A percentile compares a stretch with the other conserved stretches of the same genome.
Conservation (phyloP, 495 filamentous ascomycete genomes). For the Hypoxylon rickii region DNA sequence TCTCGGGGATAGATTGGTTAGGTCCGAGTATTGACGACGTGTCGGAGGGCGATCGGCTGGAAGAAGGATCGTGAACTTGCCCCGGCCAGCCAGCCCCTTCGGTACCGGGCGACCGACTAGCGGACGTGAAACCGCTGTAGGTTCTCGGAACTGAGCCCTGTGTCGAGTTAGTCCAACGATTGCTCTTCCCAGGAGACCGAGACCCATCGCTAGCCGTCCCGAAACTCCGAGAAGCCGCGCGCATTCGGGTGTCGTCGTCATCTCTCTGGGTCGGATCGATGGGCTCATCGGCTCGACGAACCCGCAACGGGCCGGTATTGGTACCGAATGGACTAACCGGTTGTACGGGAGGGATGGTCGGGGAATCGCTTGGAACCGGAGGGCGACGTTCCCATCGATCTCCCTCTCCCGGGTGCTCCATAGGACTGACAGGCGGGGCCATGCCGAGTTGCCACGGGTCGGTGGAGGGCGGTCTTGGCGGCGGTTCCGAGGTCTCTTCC, state of each 20-base stretch:
- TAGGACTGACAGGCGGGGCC: constrained; percentile 31
- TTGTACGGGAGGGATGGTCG: constrained; percentile 38
- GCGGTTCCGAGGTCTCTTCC: constrained; percentile 36
- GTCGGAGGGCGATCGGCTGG: constrained; percentile 22
- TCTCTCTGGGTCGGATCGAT: constrained; percentile 20
- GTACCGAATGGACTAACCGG: constrained; percentile 26
- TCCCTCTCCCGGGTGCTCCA: constrained; percentile 32
- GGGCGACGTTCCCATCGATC: constrained; percentile 33
- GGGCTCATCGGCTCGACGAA: constrained; percentile 22
- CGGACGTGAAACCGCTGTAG: constrained; percentile 29
- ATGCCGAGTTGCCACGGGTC: constrained; percentile 38
- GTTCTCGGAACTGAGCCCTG: constrained; percentile 32
- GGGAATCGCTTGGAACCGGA: constrained; percentile 32
- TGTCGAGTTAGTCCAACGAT: constrained; percentile 41
- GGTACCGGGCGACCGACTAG: constrained; percentile 20
- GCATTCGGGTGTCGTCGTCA: constrained; percentile 34
- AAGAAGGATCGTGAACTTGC: constrained; percentile 16
- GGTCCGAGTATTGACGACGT: constrained; percentile 23
- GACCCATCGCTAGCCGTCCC: constrained; percentile 36
- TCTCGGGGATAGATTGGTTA: constrained; percentile 24
- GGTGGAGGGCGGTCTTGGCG: constrained; percentile 35
- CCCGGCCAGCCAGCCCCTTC: constrained; percentile 25
- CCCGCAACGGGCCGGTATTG: constrained; percentile 9
- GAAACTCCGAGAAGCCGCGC: constrained; percentile 33
- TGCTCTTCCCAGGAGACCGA: constrained; percentile 34